Base-by-base conservation (phyloP, 306 rosid species). In the Castanospermum australe region DNA sequence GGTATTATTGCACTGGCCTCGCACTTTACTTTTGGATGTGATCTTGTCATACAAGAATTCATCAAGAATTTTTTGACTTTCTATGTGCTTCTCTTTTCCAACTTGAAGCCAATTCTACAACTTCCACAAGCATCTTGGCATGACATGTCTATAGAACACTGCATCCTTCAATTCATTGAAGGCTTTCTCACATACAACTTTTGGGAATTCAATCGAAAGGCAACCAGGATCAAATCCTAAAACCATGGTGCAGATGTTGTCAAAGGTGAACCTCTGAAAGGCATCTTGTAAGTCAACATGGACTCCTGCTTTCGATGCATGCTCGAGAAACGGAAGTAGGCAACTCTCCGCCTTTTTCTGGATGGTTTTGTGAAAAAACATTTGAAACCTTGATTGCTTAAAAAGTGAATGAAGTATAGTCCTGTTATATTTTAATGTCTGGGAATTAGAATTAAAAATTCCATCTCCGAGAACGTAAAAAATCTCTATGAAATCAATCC, bases 121-220 rank as follows among this genome's bases (percentile, higher is more conserved):
- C 24, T 87, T 82, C 90, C 90, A 83, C 0, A 69, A 2, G 6
- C 3, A 10, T 17, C 30, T 57, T 0, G 84, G 87, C 12, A 79
- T 0, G 0, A 69, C 6, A 1, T 84, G 84, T 5, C 84, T 64
- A 44, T 38, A 68, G 7, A 84, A 32, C 4, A 70, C 1, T 0
- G 30, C n/a, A 35, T 75, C 76, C 59, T 63, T 71, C 0, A 11
- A 6, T 1, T 59, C 79, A 24, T 50, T 62, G 42, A 63, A 68
- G 79, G 55, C n/a, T 79, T 6, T 2, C n/a, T n/a, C n/a, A n/a
- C n/a, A n/a, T n/a, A n/a, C n/a, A n/a, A n/a, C n/a, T n/a, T n/a
- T n/a, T n/a, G 81, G 84, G 11, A 69, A 70, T 2, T 80, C 75
- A n/a, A 69, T 10, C 5, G 79, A 22, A 8, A 79, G 73, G 12